Evolutionary conservation across 2,329 filamentous ascomycete species (phyloP), one percentile per base, ranked within the genome.

Genomic region (Pseudogymnoascus sp.): DNA sequence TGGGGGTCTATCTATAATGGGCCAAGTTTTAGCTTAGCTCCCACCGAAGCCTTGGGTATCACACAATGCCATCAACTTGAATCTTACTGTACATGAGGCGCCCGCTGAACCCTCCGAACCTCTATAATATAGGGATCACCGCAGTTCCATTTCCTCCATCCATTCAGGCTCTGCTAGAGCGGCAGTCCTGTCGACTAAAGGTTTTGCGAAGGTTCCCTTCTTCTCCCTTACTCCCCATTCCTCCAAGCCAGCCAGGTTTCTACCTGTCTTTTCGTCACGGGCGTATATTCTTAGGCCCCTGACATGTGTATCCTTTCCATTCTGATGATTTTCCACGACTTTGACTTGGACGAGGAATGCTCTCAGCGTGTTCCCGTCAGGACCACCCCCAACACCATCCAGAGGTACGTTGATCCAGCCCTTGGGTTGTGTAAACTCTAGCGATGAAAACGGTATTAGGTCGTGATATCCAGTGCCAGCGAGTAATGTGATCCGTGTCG

Each of bases 301-400:
- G 23, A 99, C 83, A 78, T 99, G 94, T n/a, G 94, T 99, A 73
- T 99, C 94, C 74, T 99, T 99, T 66, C 94, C 94, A 74, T 99
- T 99, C 76, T 99, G 94, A 74, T 99, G 94, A 72, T 99, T 99
- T 77, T 97, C 94, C 60, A 93, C 83, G 59, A 99, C 88, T 68
- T 90, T 87, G 71, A 97, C 87, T 74, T 97, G 92, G 29, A 99
- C 81, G 31, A 97, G 85, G 77, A 93, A 96, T 14, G 90, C 92
- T 64, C 92, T 86, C 16, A 97, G 83, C 1, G 92, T 89, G 69
- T 87, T 89, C 41, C 83, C 88, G 70, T 85, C 86, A 14, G 84
- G 84, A 4, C 75, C 72, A 23, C 72, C 71, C 12, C 72, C 86
- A 1, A 89, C 87, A 11, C 83, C 82, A 59, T 80, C 78, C 52